Base-by-base conservation (phyloP, 1,139 yeast species). In the Hansenula sp. region DNA sequence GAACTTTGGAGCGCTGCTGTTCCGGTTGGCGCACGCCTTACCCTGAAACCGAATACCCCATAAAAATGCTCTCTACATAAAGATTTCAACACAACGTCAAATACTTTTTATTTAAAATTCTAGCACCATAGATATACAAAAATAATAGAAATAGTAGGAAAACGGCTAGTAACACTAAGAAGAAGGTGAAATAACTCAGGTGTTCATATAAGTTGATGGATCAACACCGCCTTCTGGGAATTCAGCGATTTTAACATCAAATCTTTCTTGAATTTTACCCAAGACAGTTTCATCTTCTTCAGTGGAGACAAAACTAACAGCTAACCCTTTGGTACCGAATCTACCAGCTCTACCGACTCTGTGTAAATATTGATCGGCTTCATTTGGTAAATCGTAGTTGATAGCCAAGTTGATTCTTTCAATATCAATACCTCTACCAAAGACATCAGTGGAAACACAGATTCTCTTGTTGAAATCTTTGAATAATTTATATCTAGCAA, bases 321-420 rank as follows among this genome's bases (percentile, higher is more conserved):
- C 96, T 61, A 93, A 82, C 73, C 99, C 99, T 75, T 93, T 93
- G 66, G 99, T 93, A 76, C 99, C 99, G 62, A 93, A 93, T 79
- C 99, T 90, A 72, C 99, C 99, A 58, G 99, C 99, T 81, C 99
- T 90, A 66, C 99, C 99, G 51, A 93, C 99, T 75, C 99, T 88
- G 76, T 93, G 99, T 66, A 93, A 81, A 72, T 93, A 93, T 71
- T 93, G 97, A 71, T 93, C 99, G 53, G 98, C 96, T 72, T 89
- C 96, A 55, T 70, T 74, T 44, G 82, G 79, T 71, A 88, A 73
- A 71, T 93, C 99, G 70, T 93, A 93, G 76, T 93, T 93, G 76
- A 93, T 90, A 51, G 98, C 99, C 68, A 93, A 75, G 72, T 93
- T 93, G 71, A 93, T 91, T 74, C 99, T 90, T 77, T 93, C 99